Base-by-base conservation (phyloP, 352 stramenopile species). In the Globisporangium uncinulatum region DNA sequence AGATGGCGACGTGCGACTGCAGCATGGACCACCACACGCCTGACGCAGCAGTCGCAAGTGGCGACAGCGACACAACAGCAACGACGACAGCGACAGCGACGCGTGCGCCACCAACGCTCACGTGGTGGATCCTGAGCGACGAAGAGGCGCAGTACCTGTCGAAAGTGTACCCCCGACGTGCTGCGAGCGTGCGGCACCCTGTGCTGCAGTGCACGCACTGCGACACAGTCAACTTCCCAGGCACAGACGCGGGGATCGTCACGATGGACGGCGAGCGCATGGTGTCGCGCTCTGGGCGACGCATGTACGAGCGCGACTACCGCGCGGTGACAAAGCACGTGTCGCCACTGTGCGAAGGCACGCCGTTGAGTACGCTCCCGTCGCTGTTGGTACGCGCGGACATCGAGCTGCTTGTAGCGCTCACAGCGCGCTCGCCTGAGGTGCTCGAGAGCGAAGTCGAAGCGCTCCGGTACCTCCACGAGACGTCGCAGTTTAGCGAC, bases 281-380 rank as follows among this genome's bases (percentile, higher is more conserved):
- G 82, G 59, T 89, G 8, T 83, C 82, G 9, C 71, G 77, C 0
- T 74, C 71, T 0, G 82, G 82, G 4, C 76, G 82, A 14, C 79
- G 82, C 42, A 89, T 92, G 82, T 87, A 76, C 47, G 82, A 92
- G 59, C 67, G 82, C 39, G 82, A 92, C 57, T 92, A 92, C 61
- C 76, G 82, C 21, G 76, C 75, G 1, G 82, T 92, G 48, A 92
- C 79, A 10, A 87, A 88, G 59, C 82, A 92, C 48, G 79, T 89
- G 15, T 89, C 79, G 3, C 77, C 79, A 21, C 47, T 89, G 15
- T 92, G 82, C 51, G 77, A 92, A 55, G 79, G 82, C 15, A 92
- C 82, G 0, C 82, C 79, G 4, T 56, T 92, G 42, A 76, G 69
- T 39, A 67, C 78, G 20, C 69, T 87, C 39, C 67, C 60, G 15